Evolutionary conservation across 345 rosid genomes (phyloP).

Genomic region (Eucalyptus urophylla): DNA sequence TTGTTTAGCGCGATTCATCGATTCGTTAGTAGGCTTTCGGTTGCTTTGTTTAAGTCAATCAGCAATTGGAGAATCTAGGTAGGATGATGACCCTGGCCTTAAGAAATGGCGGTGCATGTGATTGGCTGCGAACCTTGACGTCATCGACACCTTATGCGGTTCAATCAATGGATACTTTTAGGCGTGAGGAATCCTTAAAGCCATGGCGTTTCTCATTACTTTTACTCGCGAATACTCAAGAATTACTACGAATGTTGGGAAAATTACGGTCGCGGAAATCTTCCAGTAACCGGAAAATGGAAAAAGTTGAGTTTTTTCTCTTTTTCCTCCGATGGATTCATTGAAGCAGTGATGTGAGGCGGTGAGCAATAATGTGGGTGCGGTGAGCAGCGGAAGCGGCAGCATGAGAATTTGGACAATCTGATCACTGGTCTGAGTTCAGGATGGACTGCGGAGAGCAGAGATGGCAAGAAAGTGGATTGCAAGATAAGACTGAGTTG

Average conservation of each 20-base stretch:
- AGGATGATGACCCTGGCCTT: background rate
- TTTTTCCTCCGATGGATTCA: background rate
- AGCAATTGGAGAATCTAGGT: background rate
- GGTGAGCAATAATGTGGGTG: background rate
- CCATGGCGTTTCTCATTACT: background rate
- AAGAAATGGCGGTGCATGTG: background rate
- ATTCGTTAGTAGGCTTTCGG: background rate
- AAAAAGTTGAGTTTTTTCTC: background rate
- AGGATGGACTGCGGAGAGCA: background rate
- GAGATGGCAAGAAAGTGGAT: background rate
- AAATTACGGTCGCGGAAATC: background rate
- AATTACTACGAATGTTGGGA: background rate
- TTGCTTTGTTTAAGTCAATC: background rate
- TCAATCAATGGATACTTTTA: background rate
- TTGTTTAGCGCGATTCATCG: background rate
- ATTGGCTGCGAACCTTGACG: background rate
- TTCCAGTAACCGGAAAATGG: background rate
- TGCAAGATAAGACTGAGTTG: background rate
- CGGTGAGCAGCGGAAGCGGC: background rate
- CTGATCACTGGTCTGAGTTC: background rate
- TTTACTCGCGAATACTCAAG: background rate
- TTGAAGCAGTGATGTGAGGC: background rate
- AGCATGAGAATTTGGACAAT: background rate
- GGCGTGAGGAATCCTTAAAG: background rate
- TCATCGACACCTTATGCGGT: background rate